Evolutionary conservation across 1,284 basidiomycete genomes (phyloP), one percentile per base, ranked within the genome.

Genomic region (Leccinum subatratum): DNA sequence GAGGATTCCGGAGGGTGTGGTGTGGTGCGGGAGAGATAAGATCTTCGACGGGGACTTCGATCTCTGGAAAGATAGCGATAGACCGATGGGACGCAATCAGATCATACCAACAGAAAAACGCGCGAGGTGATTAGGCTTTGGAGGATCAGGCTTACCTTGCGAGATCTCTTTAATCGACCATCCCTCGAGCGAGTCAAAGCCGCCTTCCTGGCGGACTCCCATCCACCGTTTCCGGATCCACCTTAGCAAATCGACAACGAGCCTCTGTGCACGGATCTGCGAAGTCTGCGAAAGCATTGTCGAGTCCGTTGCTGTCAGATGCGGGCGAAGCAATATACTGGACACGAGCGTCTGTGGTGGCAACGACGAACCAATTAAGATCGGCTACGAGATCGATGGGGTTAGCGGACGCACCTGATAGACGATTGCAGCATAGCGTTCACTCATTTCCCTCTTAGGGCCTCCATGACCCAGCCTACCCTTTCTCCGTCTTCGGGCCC

Each of bases 121-220:
- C 6, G 34, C 11, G 28, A 22, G 3, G 32, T 25, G n/a, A 34
- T 34, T 34, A 6, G 22, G 61, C 34, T 11, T 11, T 48, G 4
- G 56, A 22, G 72, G 61, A 57, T 56, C 61, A 61, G 34, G 51
- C 89, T 66, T 69, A 95, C 93, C 88, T 75, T 92, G 86, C 39
- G 87, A 86, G 59, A 97, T 92, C 73, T 98, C 96, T 74, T 94
- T 91, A 65, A 96, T 77, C 1, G 91, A 88, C 94, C 94, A 96
- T 6, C 84, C 83, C 62, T 96, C 92, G 22, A 98, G 80, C 5
- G 79, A 77, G 60, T 92, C 87, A 72, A 98, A 96, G 0, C 92
- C 93, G n/a, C 86, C 86, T 57, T 89, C 87, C 64, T 90, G 86
- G 18, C 91, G 84, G 42, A 95, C 86, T n/a, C 81, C 83, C 65